A percentile compares a stretch with the other conserved stretches of the same genome.
Conservation (phyloP, 306 rosid genomes). For the Rosa persica region DNA sequence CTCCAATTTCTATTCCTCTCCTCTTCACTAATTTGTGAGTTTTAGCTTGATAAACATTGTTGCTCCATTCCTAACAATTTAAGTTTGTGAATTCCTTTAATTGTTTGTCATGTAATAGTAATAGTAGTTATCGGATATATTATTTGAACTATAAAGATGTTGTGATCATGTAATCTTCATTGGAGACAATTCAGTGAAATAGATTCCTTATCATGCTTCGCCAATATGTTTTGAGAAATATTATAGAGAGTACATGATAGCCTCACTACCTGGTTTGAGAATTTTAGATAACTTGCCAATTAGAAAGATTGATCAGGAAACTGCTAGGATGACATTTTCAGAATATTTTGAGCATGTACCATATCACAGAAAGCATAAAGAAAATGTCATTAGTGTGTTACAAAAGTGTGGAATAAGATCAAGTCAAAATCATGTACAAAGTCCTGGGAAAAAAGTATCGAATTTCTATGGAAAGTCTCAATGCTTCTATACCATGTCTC, state of each 20-base stretch:
- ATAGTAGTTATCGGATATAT: background rate
- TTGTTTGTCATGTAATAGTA: background rate
- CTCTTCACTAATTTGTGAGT: background rate
- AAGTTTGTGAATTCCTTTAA: background rate
- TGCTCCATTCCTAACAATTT: background rate
- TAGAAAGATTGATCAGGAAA: conserved; percentile 58
- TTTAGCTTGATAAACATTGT: background rate
- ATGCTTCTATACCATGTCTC: conserved; percentile 63
- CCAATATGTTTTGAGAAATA: conserved; percentile 77
- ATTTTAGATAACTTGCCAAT: conserved; percentile 61
- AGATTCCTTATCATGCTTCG: conserved; percentile 65
- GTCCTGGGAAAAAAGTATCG: conserved; percentile 37
- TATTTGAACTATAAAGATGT: background rate
- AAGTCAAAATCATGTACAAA: conserved; percentile 30
- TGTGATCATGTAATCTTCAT: background rate
- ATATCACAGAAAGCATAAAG: conserved; percentile 60
- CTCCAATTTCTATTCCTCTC: background rate
- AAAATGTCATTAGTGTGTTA: conserved; percentile 60
- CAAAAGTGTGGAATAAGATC: conserved; percentile 70
- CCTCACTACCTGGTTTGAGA: conserved; percentile 64
- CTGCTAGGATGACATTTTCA: conserved; percentile 50
- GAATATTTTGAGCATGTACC: conserved; percentile 68
- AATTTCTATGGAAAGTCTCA: conserved; percentile 48
- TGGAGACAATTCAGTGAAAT: conserved; percentile 54
- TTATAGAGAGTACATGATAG: conserved; percentile 78